Conservation (phyloP, 75 land plant genomes). For the Cunninghamia lanceolata region DNA sequence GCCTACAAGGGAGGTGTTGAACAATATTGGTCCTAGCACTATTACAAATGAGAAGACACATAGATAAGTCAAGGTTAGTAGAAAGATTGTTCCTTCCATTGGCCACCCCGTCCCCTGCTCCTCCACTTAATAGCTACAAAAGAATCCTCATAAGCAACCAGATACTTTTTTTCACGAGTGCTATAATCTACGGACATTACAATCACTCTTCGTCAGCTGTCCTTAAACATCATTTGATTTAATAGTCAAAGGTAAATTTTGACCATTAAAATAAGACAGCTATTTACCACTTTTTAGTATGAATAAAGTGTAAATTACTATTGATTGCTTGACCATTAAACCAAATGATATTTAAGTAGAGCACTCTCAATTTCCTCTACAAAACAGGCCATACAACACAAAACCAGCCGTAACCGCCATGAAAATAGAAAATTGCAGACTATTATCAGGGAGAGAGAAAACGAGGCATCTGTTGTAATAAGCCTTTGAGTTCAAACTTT, state of each 20-base stretch:
- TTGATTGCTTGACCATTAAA: too few relatives aligned
- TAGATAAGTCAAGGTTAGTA: conserved; percentile 15
- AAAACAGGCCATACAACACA: conserved; percentile 36
- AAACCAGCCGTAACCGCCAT: conserved; percentile 67
- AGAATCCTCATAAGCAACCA: conserved; percentile 67
- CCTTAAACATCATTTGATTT: conserved; percentile 8
- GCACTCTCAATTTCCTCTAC: too few relatives aligned
- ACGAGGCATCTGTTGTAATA: background rate
- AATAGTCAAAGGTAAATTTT: too few relatives aligned
- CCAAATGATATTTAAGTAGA: too few relatives aligned
- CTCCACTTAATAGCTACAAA: conserved; percentile 47
- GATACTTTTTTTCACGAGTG: conserved; percentile 64
- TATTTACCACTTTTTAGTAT: too few relatives aligned
- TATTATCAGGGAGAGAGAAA: background rate
- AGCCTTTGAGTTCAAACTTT: too few relatives aligned
- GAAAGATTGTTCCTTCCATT: background rate
- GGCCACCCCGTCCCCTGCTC: too few relatives aligned
- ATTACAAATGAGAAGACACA: conserved; percentile 54
- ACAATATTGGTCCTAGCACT: conserved; percentile 61
- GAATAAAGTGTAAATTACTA: too few relatives aligned
- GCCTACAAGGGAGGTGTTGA: conserved; percentile 36
- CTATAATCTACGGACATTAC: conserved; percentile 61
- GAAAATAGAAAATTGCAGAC: conserved; percentile 53
- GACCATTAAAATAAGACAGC: too few relatives aligned
- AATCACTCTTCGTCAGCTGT: conserved; percentile 33